Evolutionary conservation across 148 eudicot genomes (phyloP), one percentile per base, ranked within the genome.

Genomic region (Polygonum maritimum): DNA sequence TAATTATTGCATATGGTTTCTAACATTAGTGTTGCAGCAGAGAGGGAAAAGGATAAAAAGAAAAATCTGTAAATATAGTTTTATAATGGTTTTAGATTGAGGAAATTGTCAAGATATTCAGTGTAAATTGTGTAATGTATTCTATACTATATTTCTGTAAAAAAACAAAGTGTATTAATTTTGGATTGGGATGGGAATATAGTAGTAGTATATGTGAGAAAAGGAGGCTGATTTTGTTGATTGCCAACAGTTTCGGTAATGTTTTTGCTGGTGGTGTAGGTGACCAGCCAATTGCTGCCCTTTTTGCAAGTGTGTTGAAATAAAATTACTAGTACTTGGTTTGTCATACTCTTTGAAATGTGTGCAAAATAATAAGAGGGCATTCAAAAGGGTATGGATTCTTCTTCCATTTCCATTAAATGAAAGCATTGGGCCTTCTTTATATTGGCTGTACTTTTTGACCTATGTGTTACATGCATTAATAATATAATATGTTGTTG

Each of bases 311-410:
- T 60, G 67, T 21, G 67, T 60, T 60, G 36, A 31, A 11, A 26
- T 26, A 26, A 62, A 62, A 62, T 62, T 26, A 31, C 31, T 26
- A 26, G 31, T 26, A 26, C 31, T 26, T 26, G 31, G 31, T 62
- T 26, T 62, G 69, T 62, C 69, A 62, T 62, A 31, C 69, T 62
- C 69, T 62, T 62, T 62, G 69, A 62, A 62, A 62, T 62, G 69
- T 62, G 38, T 31, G 69, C 69, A 62, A 62, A 22, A 51, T 9
- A 49, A 26, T 26, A 40, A 60, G 69, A 62, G 38, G 69, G 69
- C 69, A 31, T 26, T 62, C 16, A 62, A 62, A 62, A 2, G 31
- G 69, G 55, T 51, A 18, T 51, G 69, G 13, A 62, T 62, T 62
- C 6, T 62, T 62, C 16, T 11, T 62, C 31, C 38, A 6, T 62